Percentiles rank a stretch among this genome's conserved stretches.
These are phyloP conservation scores for Alternaria sp. DNA, from an alignment of 2,329 filamentous ascomycete genomes.

Conservation along the genomic window DNA sequence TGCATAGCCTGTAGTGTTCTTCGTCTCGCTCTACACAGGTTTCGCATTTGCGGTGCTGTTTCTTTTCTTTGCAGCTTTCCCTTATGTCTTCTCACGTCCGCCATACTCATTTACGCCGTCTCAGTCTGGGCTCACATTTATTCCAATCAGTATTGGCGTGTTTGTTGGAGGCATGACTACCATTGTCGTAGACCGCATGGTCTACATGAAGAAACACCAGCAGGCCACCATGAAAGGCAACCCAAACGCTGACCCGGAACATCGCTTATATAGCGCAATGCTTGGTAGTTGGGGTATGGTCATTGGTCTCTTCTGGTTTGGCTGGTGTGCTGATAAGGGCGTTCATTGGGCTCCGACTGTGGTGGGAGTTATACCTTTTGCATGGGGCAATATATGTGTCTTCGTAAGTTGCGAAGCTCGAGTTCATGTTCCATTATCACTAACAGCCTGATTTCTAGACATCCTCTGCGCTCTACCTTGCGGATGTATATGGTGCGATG, in stretches of 20 bases:
- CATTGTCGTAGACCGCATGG: conserved; percentile 43
- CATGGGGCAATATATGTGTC: conserved; percentile 66
- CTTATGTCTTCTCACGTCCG: conserved; percentile 38
- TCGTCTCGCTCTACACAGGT: conserved; percentile 44
- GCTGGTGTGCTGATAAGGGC: conserved; percentile 59
- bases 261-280: conserved; percentile 66
- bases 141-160: conserved; percentile 43
- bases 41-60: conserved; percentile 47
- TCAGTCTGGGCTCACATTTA: conserved; percentile 42
- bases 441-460: conserved; percentile 13
- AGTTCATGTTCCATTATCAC: not conserved
- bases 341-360: conserved; percentile 58
- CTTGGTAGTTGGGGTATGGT: conserved; percentile 62
- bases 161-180: conserved; percentile 33
- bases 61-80: conserved; percentile 45
- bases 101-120: conserved; percentile 39
- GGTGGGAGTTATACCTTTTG: conserved; percentile 62
- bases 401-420: conserved; percentile 57
- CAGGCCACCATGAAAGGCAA: conserved; percentile 35
- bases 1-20: conserved; percentile 40
- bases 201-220: conserved; percentile 46
- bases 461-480: conserved; percentile 37
- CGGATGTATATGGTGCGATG: conserved; percentile 41
- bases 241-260: conserved; percentile 57
- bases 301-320: conserved; percentile 65